phyloP scores from a whole-genome alignment of 768 basidiomycete genomes.

The Hebeloma cylindrosporum region DNA sequence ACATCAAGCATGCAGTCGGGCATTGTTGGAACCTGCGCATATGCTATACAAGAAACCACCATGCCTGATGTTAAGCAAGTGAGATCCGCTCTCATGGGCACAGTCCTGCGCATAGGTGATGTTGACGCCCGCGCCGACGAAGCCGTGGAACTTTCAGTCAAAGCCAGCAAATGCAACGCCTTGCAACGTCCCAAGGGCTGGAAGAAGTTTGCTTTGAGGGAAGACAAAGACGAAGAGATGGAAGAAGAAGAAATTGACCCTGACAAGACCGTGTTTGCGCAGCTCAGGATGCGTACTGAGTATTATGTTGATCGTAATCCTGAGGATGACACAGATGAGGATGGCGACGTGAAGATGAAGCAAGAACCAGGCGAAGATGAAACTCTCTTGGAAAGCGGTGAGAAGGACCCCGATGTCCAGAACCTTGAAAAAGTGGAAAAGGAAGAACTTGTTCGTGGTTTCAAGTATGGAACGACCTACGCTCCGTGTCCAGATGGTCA shows the following conservation, averaged over 20 bases:
- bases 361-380: conserved; percentile 31
- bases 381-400: conserved; percentile 26
- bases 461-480: conserved; percentile 89
- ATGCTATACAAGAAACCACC: conserved; percentile 60
- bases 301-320: conserved; percentile 54
- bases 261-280: conserved; percentile 37
- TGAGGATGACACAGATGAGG: conserved; percentile 33
- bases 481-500: conserved; percentile 85
- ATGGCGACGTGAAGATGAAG: conserved; percentile 36
- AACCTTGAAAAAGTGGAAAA: conserved; percentile 62
- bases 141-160: conserved; percentile 71
- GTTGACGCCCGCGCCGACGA: conserved; percentile 62
- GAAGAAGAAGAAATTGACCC: conserved; percentile 33
- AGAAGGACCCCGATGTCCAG: conserved; percentile 30
- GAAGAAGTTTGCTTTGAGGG: conserved; percentile 68
- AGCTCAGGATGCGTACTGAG: conserved; percentile 50
- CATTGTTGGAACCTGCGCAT: conserved; percentile 61
- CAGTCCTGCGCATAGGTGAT: conserved; percentile 78
- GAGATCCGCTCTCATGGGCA: conserved; percentile 66
- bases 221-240: conserved; percentile 33
- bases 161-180: conserved; percentile 79
- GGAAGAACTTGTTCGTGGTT: conserved; percentile 77
- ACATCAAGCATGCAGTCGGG: conserved; percentile 41
- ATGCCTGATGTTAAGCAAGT: conserved; percentile 64
- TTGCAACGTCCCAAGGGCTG: conserved; percentile 66